Conservation (phyloP, 139 green algal genomes). For the Ulvella scutata region DNA sequence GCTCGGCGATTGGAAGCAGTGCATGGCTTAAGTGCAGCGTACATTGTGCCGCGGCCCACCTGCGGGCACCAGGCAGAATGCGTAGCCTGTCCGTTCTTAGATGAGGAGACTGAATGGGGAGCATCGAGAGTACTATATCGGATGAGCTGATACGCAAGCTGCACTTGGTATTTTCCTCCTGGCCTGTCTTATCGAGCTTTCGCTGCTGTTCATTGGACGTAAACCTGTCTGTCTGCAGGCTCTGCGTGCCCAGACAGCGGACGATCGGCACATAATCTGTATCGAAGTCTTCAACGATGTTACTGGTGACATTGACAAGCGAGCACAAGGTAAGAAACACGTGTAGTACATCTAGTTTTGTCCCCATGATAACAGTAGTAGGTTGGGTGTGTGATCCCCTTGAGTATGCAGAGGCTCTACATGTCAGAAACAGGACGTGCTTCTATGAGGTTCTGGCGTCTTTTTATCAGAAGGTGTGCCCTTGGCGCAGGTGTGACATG, state of each 20-base stretch:
- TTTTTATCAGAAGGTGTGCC: too few species aligned
- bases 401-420: not conserved
- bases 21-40: too few species aligned
- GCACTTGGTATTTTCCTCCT: not conserved
- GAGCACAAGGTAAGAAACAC: not conserved
- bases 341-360: too few species aligned
- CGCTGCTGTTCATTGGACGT: not conserved
- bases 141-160: not conserved
- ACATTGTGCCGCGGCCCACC: too few species aligned
- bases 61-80: too few species aligned
- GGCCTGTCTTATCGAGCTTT: too few species aligned
- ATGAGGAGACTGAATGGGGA: too few species aligned
- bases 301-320: not conserved
- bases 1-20: too few species aligned
- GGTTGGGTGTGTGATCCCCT: too few species aligned
- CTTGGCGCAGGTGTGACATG: too few species aligned
- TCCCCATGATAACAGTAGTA: too few species aligned
- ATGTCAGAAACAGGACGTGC: not conserved
- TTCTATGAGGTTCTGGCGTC: not conserved
- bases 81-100: too few species aligned
- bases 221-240: not conserved
- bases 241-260: not conserved
- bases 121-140: conserved; percentile 3
- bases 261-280: not conserved
- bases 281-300: not conserved